These are phyloP conservation scores for Eucalyptus coolabah DNA, from an alignment of 345 rosid species.

Conservation along the genomic window DNA sequence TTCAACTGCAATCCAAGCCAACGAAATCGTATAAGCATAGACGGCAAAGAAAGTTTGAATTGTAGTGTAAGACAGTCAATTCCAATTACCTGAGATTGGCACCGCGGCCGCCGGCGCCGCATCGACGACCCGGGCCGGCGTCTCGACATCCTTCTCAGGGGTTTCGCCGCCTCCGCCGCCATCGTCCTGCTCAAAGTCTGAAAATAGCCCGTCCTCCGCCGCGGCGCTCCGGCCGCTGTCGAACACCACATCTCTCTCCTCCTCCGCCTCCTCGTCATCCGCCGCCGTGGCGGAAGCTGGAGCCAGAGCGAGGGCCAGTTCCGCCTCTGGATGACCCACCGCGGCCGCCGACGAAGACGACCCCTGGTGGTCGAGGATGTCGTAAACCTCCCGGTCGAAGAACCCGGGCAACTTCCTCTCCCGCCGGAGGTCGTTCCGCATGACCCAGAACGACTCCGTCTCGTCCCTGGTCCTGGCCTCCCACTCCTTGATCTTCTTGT, in stretches of 20 bases:
- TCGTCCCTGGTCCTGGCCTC: conserved; percentile 54
- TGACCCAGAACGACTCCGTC: conserved; percentile 86
- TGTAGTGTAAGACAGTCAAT: not conserved
- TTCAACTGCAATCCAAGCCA: not conserved
- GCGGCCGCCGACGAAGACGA: conserved; percentile 1
- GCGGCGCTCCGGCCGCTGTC: conserved; percentile 65
- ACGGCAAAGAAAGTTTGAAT: not conserved
- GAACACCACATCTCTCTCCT: conserved; percentile 25
- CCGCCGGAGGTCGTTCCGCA: conserved; percentile 83
- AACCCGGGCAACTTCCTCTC: conserved; percentile 90
- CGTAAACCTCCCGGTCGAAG: conserved; percentile 89
- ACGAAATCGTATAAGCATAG: not conserved
- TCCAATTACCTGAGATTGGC: conserved; percentile 28
- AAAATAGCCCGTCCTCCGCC: conserved; percentile 59
- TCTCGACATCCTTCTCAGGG: conserved; percentile 18
- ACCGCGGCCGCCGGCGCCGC: conserved; percentile 21
- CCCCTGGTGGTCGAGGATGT: conserved; percentile 58
- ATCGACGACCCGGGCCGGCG: not conserved
- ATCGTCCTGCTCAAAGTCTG: conserved; percentile 65
- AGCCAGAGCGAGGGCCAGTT: conserved; percentile 4
- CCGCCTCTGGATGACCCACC: not conserved
- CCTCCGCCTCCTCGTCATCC: not conserved
- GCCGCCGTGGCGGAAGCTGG: not conserved
- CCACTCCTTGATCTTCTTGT: conserved; percentile 95
- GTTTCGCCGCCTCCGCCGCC: conserved; percentile 12